Evolutionary conservation across 2,329 filamentous ascomycete genomes (phyloP).

Genomic region (Colletotrichum nymphaeae): DNA sequence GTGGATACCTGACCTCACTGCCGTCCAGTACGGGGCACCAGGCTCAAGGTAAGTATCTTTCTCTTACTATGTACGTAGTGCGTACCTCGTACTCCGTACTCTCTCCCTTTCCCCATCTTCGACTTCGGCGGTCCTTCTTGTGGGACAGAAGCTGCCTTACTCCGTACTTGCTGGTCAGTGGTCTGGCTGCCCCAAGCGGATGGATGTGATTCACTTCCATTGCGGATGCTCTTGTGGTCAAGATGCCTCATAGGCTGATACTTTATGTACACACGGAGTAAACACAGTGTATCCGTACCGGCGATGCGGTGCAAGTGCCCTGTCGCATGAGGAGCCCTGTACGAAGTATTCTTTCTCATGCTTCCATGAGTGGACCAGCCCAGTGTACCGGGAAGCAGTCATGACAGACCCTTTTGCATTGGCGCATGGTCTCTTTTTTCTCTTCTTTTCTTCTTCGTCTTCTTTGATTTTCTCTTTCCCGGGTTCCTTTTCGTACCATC

Average conservation of each 20-base stretch:
- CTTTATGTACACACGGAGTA: neutral
- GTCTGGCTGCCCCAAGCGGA: neutral
- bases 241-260: neutral
- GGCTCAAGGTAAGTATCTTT: neutral
- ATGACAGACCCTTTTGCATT: neutral
- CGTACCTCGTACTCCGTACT: no score
- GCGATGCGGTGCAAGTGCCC: constrained; percentile 23
- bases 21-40: neutral
- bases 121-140: neutral
- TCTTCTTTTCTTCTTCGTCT: neutral
- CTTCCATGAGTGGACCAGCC: constrained; percentile 16
- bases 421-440: neutral
- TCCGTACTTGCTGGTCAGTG: neutral
- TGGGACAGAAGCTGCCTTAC: neutral
- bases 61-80: neutral
- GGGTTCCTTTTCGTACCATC: neutral
- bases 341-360: constrained; percentile 4
- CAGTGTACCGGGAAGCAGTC: constrained; percentile 5
- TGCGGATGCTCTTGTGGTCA: neutral
- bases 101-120: neutral
- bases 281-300: constrained; percentile 31
- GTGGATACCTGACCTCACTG: constrained; percentile 9
- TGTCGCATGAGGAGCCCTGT: constrained; percentile 3
- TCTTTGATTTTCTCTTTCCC: neutral
- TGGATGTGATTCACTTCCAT: neutral